These are phyloP conservation scores for Trichoderma citrinoviride DNA, from an alignment of 2,329 filamentous ascomycete species.

Conservation along the genomic window DNA sequence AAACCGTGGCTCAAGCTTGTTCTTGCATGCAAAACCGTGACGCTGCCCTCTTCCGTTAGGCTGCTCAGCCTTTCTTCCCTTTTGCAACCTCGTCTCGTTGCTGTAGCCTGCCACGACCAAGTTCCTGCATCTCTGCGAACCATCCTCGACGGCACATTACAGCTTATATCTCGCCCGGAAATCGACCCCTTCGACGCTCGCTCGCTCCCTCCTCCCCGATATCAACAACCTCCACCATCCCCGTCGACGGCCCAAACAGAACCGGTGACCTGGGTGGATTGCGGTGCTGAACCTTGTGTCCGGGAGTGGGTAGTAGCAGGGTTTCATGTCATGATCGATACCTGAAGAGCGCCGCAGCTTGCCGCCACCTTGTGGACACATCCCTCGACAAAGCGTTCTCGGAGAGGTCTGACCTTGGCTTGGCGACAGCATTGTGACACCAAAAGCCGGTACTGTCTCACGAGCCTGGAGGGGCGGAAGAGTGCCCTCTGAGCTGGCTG, in stretches of 20 bases:
- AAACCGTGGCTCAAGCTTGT: conserved; percentile 1
- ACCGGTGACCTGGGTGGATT: conserved; percentile 26
- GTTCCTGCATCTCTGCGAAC: conserved; percentile 31
- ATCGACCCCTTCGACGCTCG: conserved; percentile 23
- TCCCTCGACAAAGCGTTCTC: conserved; percentile 27
- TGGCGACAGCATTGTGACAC: conserved; percentile 36
- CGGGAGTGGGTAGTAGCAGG: conserved; percentile 34
- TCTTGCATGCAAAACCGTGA: conserved; percentile 18
- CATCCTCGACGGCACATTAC: not conserved
- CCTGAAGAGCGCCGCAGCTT: conserved; percentile 36
- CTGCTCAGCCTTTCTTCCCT: conserved; percentile 23
- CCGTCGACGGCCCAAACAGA: conserved; percentile 7
- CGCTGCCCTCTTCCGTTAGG: conserved; percentile 25
- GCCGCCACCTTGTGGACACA: conserved; percentile 30
- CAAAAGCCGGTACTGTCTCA: conserved; percentile 42
- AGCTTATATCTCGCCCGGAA: not conserved
- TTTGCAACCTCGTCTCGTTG: conserved; percentile 23
- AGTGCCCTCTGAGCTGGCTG: not conserved
- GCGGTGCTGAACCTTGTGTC: conserved; percentile 23
- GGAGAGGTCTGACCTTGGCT: conserved; percentile 32
- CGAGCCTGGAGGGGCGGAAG: conserved; percentile 29
- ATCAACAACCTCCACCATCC: conserved; percentile 17
- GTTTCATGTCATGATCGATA: conserved; percentile 41
- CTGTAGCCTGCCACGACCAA: conserved; percentile 27
- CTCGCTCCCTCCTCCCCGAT: conserved; percentile 25